phyloP scores from a whole-genome alignment of 1,284 basidiomycete genomes.

The Ganoderma sinense region DNA sequence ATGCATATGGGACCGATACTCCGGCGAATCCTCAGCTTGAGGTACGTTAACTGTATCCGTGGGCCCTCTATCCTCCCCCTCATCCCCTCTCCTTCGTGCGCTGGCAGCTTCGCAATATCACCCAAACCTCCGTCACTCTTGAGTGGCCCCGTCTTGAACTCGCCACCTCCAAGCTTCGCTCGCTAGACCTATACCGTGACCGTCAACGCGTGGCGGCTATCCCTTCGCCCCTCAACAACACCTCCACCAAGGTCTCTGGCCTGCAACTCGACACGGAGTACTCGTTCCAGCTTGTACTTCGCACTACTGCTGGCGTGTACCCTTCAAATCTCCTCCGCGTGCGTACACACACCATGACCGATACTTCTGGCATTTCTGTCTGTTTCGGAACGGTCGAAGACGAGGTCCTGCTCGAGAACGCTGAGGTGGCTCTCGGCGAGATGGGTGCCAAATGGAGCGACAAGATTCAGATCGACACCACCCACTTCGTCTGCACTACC shows the following conservation, averaged over 20 bases:
- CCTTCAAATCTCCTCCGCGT: slow-evolving; percentile 85
- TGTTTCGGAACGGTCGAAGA: slow-evolving; percentile 92
- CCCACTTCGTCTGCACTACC: slow-evolving; percentile 94
- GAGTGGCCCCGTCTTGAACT: slow-evolving; percentile 91
- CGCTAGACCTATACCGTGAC: slow-evolving; percentile 92
- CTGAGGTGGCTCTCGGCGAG: slow-evolving; percentile 78
- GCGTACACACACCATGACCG: slow-evolving; percentile 91
- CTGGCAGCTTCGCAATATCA: slow-evolving; percentile 85
- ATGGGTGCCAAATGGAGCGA: slow-evolving; percentile 92
- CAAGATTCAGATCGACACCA: slow-evolving; percentile 95
- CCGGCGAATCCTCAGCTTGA: slow-evolving; percentile 80
- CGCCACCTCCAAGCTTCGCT: slow-evolving; percentile 85
- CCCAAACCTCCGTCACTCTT: slow-evolving; percentile 93
- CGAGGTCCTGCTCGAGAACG: slow-evolving; percentile 75
- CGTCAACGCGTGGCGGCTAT: slow-evolving; percentile 87
- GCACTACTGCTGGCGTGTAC: slow-evolving; percentile 89
- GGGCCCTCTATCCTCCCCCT: not conserved
- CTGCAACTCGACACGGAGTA: slow-evolving; percentile 90
- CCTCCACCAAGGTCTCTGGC: slow-evolving; percentile 90
- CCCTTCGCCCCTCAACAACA: slow-evolving; percentile 82
- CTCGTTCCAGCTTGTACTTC: slow-evolving; percentile 90
- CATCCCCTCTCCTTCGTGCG: slow-evolving; percentile 2
- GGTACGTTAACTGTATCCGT: slow-evolving; percentile 48
- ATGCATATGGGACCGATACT: slow-evolving; percentile 72
- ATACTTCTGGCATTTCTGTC: slow-evolving; percentile 92